Base-by-base conservation (phyloP, 2,329 filamentous ascomycete species). In the Cercospora zeae-maydis region DNA sequence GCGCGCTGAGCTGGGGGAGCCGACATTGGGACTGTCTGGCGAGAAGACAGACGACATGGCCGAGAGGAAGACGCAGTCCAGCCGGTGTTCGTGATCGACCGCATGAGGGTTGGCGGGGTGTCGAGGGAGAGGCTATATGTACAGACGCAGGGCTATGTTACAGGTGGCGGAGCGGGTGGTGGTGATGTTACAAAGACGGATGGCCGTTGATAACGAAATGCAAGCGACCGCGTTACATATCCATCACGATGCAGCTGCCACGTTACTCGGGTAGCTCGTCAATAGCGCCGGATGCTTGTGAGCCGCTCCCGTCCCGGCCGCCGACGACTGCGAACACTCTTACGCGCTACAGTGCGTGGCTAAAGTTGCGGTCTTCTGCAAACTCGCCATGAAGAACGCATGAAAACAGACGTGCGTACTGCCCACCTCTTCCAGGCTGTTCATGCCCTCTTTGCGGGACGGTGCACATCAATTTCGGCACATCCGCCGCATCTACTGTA, bases 11-110 rank as follows among this genome's bases (percentile, higher is more conserved):
- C 75, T 73, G 1, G 79, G 76, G 39, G 78, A 78, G 30, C 70
- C 66, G 56, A 80, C 75, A 63, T 80, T 78, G 67, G 80, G 74
- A 74, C 78, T 83, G 70, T 84, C 82, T 59, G 78, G 73, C 62
- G 82, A 83, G 62, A 70, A 66, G 59, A 66, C 67, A 59, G 68
- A 67, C 57, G 72, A 69, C 69, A 74, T 74, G 68, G 67, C 66
- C 65, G 63, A 57, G 54, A 57, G 39, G 59, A 36, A 31, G 49
- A 53, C 49, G 56, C 59, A 55, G 33, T 51, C 58, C 54, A 59
- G 33, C 53, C 49, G 53, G 42, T 61, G 52, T 45, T 58, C 45
- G 64, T 33, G 52, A 60, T 59, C 47, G 33, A 61, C 65, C 63
- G 65, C 68, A 69, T 71, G 65, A 67, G 67, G 65, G 56, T 45